Conservation (phyloP, 2,329 filamentous ascomycete genomes). For the Metarhizium humberi region DNA sequence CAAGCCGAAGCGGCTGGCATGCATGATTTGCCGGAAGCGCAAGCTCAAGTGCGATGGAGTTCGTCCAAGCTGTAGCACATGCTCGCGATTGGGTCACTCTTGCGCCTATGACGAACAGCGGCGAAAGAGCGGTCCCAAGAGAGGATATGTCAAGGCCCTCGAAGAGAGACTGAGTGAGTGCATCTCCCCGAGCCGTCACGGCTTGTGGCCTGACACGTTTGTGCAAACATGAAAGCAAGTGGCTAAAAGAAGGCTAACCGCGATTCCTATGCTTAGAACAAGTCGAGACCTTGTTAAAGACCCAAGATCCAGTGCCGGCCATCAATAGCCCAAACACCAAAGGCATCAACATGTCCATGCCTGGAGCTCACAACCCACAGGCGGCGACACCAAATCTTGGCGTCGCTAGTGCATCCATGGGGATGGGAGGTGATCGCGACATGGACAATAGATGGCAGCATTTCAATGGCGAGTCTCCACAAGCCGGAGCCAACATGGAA, state of each 20-base stretch:
- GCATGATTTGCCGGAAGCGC: conserved; percentile 84
- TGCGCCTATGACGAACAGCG: conserved; percentile 89
- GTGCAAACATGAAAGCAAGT: not conserved
- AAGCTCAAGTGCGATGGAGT: conserved; percentile 85
- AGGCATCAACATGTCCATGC: conserved; percentile 18
- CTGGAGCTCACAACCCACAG: conserved; percentile 13
- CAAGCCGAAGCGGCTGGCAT: conserved; percentile 88
- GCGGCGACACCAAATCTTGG: conserved; percentile 19
- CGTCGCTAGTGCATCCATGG: conserved; percentile 36
- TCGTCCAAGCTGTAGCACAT: conserved; percentile 80
- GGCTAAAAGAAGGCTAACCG: conserved; percentile 2
- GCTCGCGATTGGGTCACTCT: conserved; percentile 73
- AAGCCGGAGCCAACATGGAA: conserved; percentile 34
- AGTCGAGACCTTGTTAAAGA: conserved; percentile 85
- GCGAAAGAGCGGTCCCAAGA: conserved; percentile 89
- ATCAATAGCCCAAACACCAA: conserved; percentile 18
- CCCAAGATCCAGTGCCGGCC: conserved; percentile 40
- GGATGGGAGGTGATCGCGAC: conserved; percentile 36
- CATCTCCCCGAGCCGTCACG: not conserved
- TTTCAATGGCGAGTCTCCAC: conserved; percentile 45
- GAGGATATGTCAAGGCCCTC: conserved; percentile 87
- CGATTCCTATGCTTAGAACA: conserved; percentile 51
- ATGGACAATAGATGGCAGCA: conserved; percentile 45
- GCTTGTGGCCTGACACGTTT: not conserved
- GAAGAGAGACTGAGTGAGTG: conserved; percentile 81